phyloP scores from a whole-genome alignment of 2,329 filamentous ascomycete species.

The Talaromyces sp. region DNA sequence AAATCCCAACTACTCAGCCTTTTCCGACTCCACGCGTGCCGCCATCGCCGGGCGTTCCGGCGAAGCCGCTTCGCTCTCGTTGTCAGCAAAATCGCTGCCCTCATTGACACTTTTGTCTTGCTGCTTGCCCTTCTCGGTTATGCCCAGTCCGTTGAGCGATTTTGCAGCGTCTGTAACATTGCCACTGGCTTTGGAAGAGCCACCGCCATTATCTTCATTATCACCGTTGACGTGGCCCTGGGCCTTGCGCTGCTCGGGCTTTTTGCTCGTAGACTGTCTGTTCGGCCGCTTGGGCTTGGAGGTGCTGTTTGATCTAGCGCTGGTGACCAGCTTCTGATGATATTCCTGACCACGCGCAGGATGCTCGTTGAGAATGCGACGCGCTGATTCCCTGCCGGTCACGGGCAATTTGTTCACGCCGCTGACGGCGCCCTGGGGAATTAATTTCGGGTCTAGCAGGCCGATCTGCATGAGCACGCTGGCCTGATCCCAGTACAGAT shows the following conservation, averaged over 20 bases:
- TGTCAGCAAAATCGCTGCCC: not conserved
- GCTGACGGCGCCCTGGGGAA: constrained; percentile 43
- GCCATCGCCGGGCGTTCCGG: not conserved
- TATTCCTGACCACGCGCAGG: constrained; percentile 28
- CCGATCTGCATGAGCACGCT: constrained; percentile 56
- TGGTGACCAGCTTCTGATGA: constrained; percentile 24
- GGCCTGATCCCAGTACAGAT: constrained; percentile 60
- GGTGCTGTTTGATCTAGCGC: not conserved
- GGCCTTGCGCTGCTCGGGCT: constrained; percentile 2
- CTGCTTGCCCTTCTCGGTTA: not conserved
- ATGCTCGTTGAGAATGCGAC: constrained; percentile 35
- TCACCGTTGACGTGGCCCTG: not conserved
- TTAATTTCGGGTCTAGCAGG: constrained; percentile 51
- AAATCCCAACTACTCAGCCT: not conserved
- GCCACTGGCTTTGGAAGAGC: constrained; percentile 1
- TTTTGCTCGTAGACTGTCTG: not conserved
- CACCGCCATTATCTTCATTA: not conserved
- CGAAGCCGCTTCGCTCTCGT: constrained; percentile 1
- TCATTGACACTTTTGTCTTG: not conserved
- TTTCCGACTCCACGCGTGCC: not conserved
- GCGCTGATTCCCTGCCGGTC: constrained; percentile 34
- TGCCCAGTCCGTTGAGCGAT: not conserved
- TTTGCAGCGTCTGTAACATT: constrained; percentile 1
- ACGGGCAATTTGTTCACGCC: constrained; percentile 36
- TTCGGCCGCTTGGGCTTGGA: not conserved